A percentile compares a stretch with the other conserved stretches of the same genome.
Evolutionary conservation across 352 stramenopile genomes (phyloP).

Genomic region (Globisporangium abappressorium): DNA sequence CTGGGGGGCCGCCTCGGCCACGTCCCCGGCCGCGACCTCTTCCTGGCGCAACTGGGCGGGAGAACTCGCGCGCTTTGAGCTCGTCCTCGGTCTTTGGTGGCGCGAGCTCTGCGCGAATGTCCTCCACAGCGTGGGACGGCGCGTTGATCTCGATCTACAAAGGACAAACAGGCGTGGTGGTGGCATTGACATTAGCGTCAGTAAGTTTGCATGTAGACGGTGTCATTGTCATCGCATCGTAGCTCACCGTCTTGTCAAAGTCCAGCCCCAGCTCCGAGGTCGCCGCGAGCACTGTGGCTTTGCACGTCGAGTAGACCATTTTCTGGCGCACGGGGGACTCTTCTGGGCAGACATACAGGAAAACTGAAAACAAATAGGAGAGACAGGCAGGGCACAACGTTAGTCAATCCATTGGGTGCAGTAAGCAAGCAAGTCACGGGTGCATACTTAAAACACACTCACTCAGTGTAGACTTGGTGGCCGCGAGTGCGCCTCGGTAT

Average conservation of each 20-base stretch:
- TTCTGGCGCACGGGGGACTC: conserved; percentile 82
- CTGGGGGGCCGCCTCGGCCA: conserved; percentile 31
- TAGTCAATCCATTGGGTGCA: not conserved
- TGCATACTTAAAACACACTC: not conserved
- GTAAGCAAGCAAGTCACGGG: not conserved
- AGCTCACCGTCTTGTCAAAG: conserved; percentile 63
- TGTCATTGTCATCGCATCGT: not conserved
- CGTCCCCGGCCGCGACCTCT: conserved; percentile 55
- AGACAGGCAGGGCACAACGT: too few relatives aligned
- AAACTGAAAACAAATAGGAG: conserved; percentile 41
- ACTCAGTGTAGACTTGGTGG: conserved; percentile 32
- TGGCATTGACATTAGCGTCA: not conserved
- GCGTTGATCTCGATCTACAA: conserved; percentile 76
- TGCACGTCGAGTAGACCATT: conserved; percentile 91
- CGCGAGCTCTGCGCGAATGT: conserved; percentile 60
- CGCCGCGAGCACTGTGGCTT: conserved; percentile 79
- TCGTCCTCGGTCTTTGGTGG: conserved; percentile 60
- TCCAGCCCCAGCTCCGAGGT: conserved; percentile 57
- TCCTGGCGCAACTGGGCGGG: conserved; percentile 64
- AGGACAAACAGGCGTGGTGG: not conserved
- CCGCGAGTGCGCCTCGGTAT: conserved; percentile 41
- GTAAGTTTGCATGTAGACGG: not conserved
- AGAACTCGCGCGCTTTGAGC: conserved; percentile 64
- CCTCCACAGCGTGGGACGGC: conserved; percentile 44
- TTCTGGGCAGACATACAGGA: conserved; percentile 90